Base-by-base conservation (phyloP, 1,284 basidiomycete genomes). In the Kwoniella shivajii region DNA sequence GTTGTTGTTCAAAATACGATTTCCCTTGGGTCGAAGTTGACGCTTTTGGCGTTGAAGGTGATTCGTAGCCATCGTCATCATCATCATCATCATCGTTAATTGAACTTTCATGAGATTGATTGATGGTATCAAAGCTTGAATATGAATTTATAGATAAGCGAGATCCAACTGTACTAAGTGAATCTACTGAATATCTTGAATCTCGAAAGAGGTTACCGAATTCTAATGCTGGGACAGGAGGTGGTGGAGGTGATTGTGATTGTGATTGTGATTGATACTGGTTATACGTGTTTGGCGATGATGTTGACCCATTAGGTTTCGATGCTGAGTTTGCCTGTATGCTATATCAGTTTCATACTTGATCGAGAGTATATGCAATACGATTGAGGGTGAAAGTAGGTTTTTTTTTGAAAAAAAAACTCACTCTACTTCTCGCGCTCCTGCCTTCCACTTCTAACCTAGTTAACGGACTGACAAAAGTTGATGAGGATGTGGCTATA, bases 141-240 rank as follows among this genome's bases (percentile, higher is more conserved):
- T 54, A 53, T 10, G 44, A 39, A 20, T 60, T 55, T 29, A 50
- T 56, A 11, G 59, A 53, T 43, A 57, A 56, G 10, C 50, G n/a
- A 7, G 45, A 47, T 16, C 29, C 54, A 38, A 66, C 43, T 16
- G 54, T 55, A n/a, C 58, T 51, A 0, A 66, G 45, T 16, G 66
- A 67, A 39, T 71, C 68, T 54, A 73, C 62, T 9, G 73, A 75
- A 56, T 71, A 72, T 43, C 73, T 54, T 10, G 68, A 72, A 4
- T 67, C 63, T 14, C 73, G 67, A 54, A 76, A 76, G 26, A 76
- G 64, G 51, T 75, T 72, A 46, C 43, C 43, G 26, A 75, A 63
- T 45, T 74, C 60, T 45, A 76, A 56, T 0, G 69, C 47, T n/a
- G 74, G 74, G 33, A 74, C 65, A 10, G 68, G n/a, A n/a, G n/a